Evolutionary conservation across 306 rosid genomes (phyloP).

Genomic region (Ormosia semicastrata): DNA sequence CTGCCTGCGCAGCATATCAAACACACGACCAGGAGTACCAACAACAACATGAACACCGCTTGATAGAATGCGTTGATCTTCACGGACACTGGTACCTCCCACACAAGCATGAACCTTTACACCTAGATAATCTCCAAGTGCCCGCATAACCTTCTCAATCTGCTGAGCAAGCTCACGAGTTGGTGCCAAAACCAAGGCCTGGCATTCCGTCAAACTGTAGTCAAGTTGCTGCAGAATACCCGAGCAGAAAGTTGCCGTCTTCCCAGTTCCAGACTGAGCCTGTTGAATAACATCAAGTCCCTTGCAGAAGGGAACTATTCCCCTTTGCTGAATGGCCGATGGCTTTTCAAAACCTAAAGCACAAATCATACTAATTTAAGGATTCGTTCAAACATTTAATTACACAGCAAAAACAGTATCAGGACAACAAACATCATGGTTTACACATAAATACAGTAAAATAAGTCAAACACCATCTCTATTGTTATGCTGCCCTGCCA

Average conservation of each 20-base stretch:
- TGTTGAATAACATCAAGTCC: constrained; percentile 87
- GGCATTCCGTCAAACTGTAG: constrained; percentile 58
- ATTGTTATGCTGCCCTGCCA: neutral
- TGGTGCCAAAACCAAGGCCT: constrained; percentile 77
- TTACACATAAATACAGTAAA: neutral
- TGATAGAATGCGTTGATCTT: constrained; percentile 71
- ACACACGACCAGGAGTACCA: constrained; percentile 84
- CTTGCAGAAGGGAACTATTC: constrained; percentile 73
- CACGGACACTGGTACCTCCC: constrained; percentile 81
- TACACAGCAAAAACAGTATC: neutral
- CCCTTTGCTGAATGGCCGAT: constrained; percentile 83
- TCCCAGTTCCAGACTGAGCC: constrained; percentile 87
- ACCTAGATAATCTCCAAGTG: constrained; percentile 81
- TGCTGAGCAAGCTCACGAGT: constrained; percentile 85
- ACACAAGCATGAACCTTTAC: constrained; percentile 84
- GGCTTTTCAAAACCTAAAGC: constrained; percentile 77
- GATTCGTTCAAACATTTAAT: neutral
- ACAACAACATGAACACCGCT: constrained; percentile 83
- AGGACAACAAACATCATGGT: neutral
- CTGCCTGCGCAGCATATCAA: constrained; percentile 78
- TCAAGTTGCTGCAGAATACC: constrained; percentile 79
- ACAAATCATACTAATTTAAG: neutral
- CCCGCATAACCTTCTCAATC: constrained; percentile 88
- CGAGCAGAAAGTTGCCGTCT: constrained; percentile 81
- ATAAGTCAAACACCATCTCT: neutral